phyloP scores from a whole-genome alignment of 139 green algal species.

The Chlamydomonas sphaeroides region DNA sequence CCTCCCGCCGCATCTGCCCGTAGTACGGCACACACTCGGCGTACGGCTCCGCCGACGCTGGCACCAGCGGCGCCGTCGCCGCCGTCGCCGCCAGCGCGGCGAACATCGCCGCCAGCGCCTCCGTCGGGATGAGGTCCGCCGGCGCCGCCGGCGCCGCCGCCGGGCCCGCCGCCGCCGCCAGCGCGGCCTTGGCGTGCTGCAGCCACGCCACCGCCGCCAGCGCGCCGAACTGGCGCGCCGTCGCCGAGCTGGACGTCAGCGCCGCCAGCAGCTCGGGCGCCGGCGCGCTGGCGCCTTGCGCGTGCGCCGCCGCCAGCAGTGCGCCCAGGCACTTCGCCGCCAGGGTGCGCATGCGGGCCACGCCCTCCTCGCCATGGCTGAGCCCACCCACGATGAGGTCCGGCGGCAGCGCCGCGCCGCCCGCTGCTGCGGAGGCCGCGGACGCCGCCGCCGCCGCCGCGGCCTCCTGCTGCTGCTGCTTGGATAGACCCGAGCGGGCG shows the following conservation, averaged over 20 bases:
- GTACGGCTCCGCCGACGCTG: conserved; percentile 60
- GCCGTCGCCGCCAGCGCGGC: conserved; percentile 7
- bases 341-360: conserved; percentile 67
- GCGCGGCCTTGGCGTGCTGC: conserved; percentile 25
- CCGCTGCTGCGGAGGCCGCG: neutral
- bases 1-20: conserved; percentile 67
- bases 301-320: conserved; percentile 45
- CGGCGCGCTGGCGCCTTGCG: neutral
- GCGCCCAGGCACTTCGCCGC: conserved; percentile 51
- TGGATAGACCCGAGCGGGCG: neutral
- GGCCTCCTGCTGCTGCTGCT: neutral
- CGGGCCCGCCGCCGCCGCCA: neutral
- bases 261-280: neutral
- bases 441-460: neutral
- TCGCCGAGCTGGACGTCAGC: conserved; percentile 12
- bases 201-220: conserved; percentile 13
- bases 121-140: neutral
- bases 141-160: neutral
- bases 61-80: conserved; percentile 5
- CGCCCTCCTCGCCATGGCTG: conserved; percentile 46
- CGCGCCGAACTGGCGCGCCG: conserved; percentile 5
- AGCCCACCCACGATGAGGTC: conserved; percentile 41
- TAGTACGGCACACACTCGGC: conserved; percentile 58
- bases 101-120: neutral
- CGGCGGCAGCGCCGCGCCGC: neutral